Evolutionary conservation across 192 early-diverging fungal species (phyloP).

Genomic region (Funneliformis mosseae): DNA sequence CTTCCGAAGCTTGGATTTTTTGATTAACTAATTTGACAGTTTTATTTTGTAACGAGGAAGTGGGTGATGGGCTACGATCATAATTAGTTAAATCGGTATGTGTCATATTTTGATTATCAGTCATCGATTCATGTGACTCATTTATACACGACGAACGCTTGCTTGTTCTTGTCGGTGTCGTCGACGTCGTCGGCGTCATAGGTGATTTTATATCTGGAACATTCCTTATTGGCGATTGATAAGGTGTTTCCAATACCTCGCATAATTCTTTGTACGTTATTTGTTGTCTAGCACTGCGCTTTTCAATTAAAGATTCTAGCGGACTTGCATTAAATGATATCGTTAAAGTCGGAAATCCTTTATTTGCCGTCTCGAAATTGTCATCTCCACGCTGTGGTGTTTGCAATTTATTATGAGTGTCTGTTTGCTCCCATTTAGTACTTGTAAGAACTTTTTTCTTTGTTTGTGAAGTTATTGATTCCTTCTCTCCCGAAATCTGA

Average conservation of each 20-base stretch:
- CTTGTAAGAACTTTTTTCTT: background rate
- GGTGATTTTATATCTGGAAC: background rate
- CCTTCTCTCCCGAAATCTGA: background rate
- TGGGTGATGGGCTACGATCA: background rate
- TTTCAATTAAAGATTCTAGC: background rate
- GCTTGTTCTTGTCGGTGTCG: background rate
- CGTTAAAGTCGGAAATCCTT: background rate
- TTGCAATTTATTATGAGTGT: background rate
- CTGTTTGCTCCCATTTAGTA: background rate
- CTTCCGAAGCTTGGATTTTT: background rate
- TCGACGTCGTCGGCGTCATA: no score
- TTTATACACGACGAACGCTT: background rate
- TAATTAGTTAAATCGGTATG: background rate
- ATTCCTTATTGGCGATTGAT: no score
- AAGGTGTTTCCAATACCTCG: no score
- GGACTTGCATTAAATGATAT: background rate
- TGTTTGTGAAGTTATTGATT: background rate
- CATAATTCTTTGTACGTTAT: no score
- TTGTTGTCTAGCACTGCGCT: background rate
- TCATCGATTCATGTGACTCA: background rate
- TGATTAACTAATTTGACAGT: background rate
- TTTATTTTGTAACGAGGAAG: background rate
- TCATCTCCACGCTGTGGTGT: background rate
- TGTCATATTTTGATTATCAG: background rate
- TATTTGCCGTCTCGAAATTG: constrained; percentile 14